phyloP scores from a whole-genome alignment of 768 basidiomycete genomes.

The Amanita polypyramis region DNA sequence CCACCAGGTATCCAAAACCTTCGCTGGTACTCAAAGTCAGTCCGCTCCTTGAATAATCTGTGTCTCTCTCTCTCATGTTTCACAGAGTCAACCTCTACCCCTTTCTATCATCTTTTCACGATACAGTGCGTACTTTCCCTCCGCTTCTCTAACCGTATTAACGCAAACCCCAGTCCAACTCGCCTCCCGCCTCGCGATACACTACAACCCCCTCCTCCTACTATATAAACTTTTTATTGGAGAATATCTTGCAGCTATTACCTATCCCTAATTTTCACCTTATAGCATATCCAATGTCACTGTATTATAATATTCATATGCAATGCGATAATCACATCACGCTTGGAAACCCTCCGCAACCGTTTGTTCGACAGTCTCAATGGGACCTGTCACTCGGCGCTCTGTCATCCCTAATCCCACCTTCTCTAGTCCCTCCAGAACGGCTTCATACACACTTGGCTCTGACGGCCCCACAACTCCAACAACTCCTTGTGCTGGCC shows the following conservation, averaged over 20 bases:
- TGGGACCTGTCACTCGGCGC: slow-evolving; percentile 9
- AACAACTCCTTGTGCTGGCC: slow-evolving; percentile 16
- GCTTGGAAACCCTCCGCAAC: background rate
- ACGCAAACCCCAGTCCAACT: slow-evolving; percentile 30
- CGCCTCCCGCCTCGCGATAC: slow-evolving; percentile 36
- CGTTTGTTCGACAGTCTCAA: slow-evolving; percentile 2
- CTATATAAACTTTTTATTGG: slow-evolving; percentile 38
- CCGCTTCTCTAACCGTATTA: background rate
- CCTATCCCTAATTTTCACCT: slow-evolving; percentile 10
- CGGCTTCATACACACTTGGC: slow-evolving; percentile 45
- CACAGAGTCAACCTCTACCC: slow-evolving; percentile 42
- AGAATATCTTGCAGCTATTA: slow-evolving; percentile 38
- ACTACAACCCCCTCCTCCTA: slow-evolving; percentile 51
- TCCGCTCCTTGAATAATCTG: background rate
- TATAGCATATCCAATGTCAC: background rate
- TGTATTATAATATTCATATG: background rate
- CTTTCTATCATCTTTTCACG: slow-evolving; percentile 44
- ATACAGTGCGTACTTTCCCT: slow-evolving; percentile 33
- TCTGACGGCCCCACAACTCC: slow-evolving; percentile 68
- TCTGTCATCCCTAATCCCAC: slow-evolving; percentile 42
- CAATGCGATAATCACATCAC: background rate
- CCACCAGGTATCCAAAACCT: slow-evolving; percentile 1
- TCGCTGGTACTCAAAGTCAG: slow-evolving; percentile 5
- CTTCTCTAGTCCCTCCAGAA: slow-evolving; percentile 51
- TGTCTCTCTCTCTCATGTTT: slow-evolving; percentile 1